Evolutionary conservation across 768 basidiomycete genomes (phyloP), one percentile per base, ranked within the genome.

Genomic region (Rhizopogon vinicolor): DNA sequence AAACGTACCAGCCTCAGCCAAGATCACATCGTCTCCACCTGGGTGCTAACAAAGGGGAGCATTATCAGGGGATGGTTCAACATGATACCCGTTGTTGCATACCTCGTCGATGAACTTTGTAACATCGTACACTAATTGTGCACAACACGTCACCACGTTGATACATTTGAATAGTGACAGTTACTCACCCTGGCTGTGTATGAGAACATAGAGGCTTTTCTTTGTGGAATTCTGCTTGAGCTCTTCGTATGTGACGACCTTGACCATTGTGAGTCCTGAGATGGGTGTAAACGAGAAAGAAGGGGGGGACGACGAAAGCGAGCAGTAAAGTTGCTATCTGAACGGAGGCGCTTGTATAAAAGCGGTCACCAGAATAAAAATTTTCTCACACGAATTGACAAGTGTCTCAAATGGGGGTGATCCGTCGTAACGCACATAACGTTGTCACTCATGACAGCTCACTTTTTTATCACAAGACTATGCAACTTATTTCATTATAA

Each of bases 71-170:
- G 9, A 16, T 16, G 31, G 7, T 25, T 16, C 14, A 35, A 3
- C 3, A 10, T 22, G 1, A 3, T 33, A 10, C 14, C 9, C 5
- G 5, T 5, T 0, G 8, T 25, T 49, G 66, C 75, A 55, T 68
- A 91, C 93, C 85, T 96, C 95, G 75, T 98, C 95, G 64, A 94
- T 76, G 82, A 98, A 98, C 68, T 89, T 89, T 40, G 93, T 85
- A 60, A 88, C 87, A 74, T 96, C 82, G 78, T 98, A 98, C 52
- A 98, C 96, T 96, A 13, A 37, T 37, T 37, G 35, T 9, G 10
- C 41, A 45, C 37, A 39, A 37, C 42, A 18, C 43, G 40, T 51
- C 31, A 53, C n/a, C 25, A 53, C 22, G 16, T 31, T n/a, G 54
- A 29, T 7, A 35, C 16, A 7, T 4, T 39, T 5, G 48, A 50